These are phyloP conservation scores for Simmondsia chinensis DNA, from an alignment of 148 eudicot species.

Conservation along the genomic window DNA sequence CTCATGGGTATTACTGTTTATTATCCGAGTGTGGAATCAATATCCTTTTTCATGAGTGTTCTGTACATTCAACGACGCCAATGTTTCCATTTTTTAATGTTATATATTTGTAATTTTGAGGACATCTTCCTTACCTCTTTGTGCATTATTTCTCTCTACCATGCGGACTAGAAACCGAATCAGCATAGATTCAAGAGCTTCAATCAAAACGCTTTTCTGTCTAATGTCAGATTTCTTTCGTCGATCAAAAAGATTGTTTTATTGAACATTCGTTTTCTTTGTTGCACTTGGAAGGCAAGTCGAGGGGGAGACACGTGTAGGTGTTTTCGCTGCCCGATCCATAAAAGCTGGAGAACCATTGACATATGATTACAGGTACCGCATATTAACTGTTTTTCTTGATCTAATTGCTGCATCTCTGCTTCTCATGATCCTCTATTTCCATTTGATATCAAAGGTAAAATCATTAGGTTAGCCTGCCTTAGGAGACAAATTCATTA, in stretches of 20 bases:
- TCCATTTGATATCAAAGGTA: background rate
- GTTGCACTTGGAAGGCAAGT: slow-evolving; percentile 98
- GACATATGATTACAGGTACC: slow-evolving; percentile 90
- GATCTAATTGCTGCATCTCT: background rate
- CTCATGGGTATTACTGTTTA: too few species aligned
- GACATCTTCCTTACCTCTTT: too few species aligned
- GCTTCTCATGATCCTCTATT: background rate
- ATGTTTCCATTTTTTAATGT: too few species aligned
- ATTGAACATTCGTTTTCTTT: slow-evolving; percentile 5
- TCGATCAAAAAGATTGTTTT: background rate
- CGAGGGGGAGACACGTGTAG: slow-evolving; percentile 87
- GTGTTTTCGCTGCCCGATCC: slow-evolving; percentile 70
- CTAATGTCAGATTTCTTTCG: background rate
- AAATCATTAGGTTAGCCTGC: too few species aligned
- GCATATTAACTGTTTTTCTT: background rate
- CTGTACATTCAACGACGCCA: too few species aligned
- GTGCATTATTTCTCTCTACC: too few species aligned
- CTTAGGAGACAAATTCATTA: too few species aligned
- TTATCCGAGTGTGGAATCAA: too few species aligned
- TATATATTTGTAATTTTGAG: too few species aligned
- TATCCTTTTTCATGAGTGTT: too few species aligned
- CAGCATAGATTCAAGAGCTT: too few species aligned
- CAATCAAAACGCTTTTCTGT: background rate
- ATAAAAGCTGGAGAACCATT: slow-evolving; percentile 76
- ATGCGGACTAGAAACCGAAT: too few species aligned